Conservation (phyloP, 345 rosid species). For the Pelargonium nanum region DNA sequence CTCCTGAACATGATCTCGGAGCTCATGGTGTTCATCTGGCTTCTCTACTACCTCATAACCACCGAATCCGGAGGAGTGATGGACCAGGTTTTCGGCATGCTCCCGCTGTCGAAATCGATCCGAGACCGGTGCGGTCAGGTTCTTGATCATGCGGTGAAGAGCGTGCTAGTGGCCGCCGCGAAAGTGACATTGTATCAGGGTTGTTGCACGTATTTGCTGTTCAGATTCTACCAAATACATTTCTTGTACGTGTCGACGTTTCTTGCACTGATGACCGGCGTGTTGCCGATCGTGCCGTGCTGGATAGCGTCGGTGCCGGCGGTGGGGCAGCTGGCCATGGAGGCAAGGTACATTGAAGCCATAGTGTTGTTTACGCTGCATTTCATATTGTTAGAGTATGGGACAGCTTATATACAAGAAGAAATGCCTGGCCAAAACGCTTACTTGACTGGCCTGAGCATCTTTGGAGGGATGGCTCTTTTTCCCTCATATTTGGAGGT, state of each 20-base stretch:
- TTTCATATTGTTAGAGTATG: constrained; percentile 69
- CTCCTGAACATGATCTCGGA: constrained; percentile 79
- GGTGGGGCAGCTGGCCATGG: constrained; percentile 56
- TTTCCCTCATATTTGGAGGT: constrained; percentile 97
- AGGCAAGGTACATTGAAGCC: constrained; percentile 63
- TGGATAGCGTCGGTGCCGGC: constrained; percentile 93
- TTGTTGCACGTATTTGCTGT: constrained; percentile 94
- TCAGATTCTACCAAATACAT: constrained; percentile 68
- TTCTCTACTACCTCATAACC: constrained; percentile 71
- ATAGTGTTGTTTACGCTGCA: constrained; percentile 51
- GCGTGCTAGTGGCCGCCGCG: constrained; percentile 87
- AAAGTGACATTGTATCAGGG: constrained; percentile 89
- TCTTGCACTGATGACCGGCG: constrained; percentile 63
- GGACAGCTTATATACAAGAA: constrained; percentile 76
- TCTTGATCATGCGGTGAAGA: constrained; percentile 68
- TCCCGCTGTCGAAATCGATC: constrained; percentile 51
- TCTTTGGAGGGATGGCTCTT: constrained; percentile 90
- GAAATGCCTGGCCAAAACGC: constrained; percentile 76
- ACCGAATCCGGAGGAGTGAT: constrained; percentile 97
- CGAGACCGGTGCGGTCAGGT: constrained; percentile 73
- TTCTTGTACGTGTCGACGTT: constrained; percentile 78
- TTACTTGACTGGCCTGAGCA: constrained; percentile 84
- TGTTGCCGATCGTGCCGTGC: constrained; percentile 69
- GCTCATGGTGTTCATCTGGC: constrained; percentile 73
- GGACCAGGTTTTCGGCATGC: constrained; percentile 76